Evolutionary conservation across 768 basidiomycete genomes (phyloP).

Genomic region (Termitomyces sp.): DNA sequence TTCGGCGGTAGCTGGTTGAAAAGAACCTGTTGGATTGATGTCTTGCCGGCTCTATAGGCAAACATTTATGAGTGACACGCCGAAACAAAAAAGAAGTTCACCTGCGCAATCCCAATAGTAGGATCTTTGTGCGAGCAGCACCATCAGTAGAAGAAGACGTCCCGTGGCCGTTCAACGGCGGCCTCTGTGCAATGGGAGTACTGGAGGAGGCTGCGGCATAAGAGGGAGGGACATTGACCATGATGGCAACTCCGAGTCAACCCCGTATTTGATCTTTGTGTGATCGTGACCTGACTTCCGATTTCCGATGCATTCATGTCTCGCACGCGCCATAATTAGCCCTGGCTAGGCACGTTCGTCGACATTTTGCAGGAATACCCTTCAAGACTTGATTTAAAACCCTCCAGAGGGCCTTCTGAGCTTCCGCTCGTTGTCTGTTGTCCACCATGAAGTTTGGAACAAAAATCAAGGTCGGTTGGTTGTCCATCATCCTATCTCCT

Average conservation of each 20-base stretch:
- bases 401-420: not conserved
- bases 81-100: slow-evolving; percentile 20
- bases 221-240: slow-evolving; percentile 25
- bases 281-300: not conserved
- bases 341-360: not conserved
- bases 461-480: slow-evolving; percentile 50
- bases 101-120: slow-evolving; percentile 74
- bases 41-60: slow-evolving; percentile 77
- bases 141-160: slow-evolving; percentile 20
- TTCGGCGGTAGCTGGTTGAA: slow-evolving; percentile 83
- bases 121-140: slow-evolving; percentile 60
- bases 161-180: slow-evolving; percentile 29
- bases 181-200: slow-evolving; percentile 23
- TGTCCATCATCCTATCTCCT: not conserved
- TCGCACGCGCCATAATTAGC: not conserved
- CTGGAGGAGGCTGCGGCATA: slow-evolving; percentile 33
- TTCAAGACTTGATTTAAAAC: not conserved
- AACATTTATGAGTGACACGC: slow-evolving; percentile 7
- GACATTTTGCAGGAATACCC: not conserved
- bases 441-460: slow-evolving; percentile 75
- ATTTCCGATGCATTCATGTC: slow-evolving; percentile 3
- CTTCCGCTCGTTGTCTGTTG: not conserved
- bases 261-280: not conserved
- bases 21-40: slow-evolving; percentile 88
- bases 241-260: slow-evolving; percentile 17